These are phyloP conservation scores for Physaria fendleri DNA, from an alignment of 345 rosid species.

Conservation along the genomic window DNA sequence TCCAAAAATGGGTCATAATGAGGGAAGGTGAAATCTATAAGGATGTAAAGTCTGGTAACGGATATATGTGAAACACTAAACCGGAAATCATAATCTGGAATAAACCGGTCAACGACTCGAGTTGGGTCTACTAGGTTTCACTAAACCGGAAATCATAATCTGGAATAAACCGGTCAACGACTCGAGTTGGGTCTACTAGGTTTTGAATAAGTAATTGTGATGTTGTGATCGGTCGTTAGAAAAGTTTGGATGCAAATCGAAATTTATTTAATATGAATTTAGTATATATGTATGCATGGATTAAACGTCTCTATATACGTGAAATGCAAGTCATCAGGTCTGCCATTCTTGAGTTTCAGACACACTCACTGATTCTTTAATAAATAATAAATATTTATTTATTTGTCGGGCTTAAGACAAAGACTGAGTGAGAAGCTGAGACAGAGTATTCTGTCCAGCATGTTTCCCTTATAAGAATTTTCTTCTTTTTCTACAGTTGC, in stretches of 20 bases:
- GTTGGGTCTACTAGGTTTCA: too few species aligned
- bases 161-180: not conserved
- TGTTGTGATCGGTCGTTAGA: too few species aligned
- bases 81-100: not conserved
- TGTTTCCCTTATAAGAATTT: slow-evolving; percentile 26
- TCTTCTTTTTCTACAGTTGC: slow-evolving; percentile 25
- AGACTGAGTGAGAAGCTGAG: slow-evolving; percentile 22
- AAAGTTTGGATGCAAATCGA: not conserved
- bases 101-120: not conserved
- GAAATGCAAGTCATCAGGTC: slow-evolving; percentile 51
- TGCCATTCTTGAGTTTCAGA: slow-evolving; percentile 37
- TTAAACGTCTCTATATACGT: slow-evolving; percentile 64
- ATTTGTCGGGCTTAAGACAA: slow-evolving; percentile 19
- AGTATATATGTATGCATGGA: slow-evolving; percentile 47
- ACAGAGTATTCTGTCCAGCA: slow-evolving; percentile 38
- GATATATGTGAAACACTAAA: slow-evolving; percentile 4
- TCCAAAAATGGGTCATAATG: not conserved
- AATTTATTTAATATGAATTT: not conserved
- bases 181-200: slow-evolving; percentile 3
- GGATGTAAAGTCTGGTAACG: slow-evolving; percentile 13
- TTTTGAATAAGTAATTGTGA: too few species aligned
- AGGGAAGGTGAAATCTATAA: too few species aligned
- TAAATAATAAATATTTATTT: not conserved
- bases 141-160: not conserved
- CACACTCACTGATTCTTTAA: slow-evolving; percentile 24